A percentile compares a stretch with the other conserved stretches of the same genome.
Conservation (phyloP, 2,329 filamentous ascomycete species). For the Cercospora sp. region DNA sequence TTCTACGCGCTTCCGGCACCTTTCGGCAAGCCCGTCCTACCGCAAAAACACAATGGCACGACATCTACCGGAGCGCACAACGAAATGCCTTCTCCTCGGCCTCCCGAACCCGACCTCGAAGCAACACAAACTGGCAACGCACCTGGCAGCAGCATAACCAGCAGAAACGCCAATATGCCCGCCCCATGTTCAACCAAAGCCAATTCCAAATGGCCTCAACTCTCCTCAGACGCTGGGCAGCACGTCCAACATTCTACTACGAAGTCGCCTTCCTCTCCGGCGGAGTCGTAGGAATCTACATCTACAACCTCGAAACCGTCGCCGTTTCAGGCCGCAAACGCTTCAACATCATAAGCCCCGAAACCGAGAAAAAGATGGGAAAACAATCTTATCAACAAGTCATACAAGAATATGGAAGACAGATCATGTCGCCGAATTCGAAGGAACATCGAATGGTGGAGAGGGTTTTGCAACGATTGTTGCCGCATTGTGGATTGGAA, state of each 20-base stretch:
- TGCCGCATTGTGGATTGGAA: constrained; percentile 65
- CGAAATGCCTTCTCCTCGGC: constrained; percentile 4
- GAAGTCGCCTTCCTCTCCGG: constrained; percentile 47
- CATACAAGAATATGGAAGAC: constrained; percentile 55
- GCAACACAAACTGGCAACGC: constrained; percentile 13
- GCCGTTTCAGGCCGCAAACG: constrained; percentile 69
- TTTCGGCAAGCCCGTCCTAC: constrained; percentile 1
- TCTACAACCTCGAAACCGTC: constrained; percentile 69
- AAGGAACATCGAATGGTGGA: constrained; percentile 58
- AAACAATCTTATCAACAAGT: constrained; percentile 59
- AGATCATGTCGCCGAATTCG: constrained; percentile 63
- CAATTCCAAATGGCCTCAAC: constrained; percentile 33
- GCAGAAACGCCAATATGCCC: constrained; percentile 27
- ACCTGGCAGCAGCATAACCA: constrained; percentile 17
- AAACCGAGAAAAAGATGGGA: constrained; percentile 57
- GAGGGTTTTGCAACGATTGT: constrained; percentile 65
- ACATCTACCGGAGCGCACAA: constrained; percentile 8
- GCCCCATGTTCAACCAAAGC: constrained; percentile 38
- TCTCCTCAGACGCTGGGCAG: constrained; percentile 43
- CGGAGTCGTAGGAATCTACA: constrained; percentile 59
- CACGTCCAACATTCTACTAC: constrained; percentile 50
- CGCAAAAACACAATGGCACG: constrained; percentile 15
- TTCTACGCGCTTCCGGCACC: background rate
- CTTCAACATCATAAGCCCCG: constrained; percentile 68
- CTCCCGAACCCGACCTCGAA: background rate